Conservation (phyloP, 2,329 filamentous ascomycete genomes). For the Aspergillus sclerotialis region DNA sequence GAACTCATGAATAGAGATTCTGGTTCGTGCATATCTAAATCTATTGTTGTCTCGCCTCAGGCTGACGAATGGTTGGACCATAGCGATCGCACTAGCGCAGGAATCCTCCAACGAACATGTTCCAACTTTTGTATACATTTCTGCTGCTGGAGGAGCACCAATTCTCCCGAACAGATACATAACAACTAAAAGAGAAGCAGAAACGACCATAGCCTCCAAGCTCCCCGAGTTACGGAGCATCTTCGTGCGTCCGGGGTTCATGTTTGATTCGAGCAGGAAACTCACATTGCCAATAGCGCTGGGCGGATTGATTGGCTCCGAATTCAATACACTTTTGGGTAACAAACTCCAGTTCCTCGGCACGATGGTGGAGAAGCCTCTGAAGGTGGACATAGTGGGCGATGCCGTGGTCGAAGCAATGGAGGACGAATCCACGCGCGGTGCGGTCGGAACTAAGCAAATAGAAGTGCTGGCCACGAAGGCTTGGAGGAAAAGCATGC, state of each 20-base stretch:
- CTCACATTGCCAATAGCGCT: constrained; percentile 82
- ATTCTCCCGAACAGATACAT: constrained; percentile 82
- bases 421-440: constrained; percentile 63
- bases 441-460: constrained; percentile 68
- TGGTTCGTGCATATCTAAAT: constrained; percentile 29
- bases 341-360: constrained; percentile 75
- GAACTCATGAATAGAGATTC: constrained; percentile 94
- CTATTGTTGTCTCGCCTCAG: neutral
- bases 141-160: constrained; percentile 77
- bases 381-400: constrained; percentile 80
- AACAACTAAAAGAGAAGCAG: constrained; percentile 83
- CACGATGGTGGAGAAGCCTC: constrained; percentile 72
- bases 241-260: constrained; percentile 77
- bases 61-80: constrained; percentile 21
- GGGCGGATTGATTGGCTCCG: constrained; percentile 63
- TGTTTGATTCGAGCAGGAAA: constrained; percentile 77
- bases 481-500: constrained; percentile 85
- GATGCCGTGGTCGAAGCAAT: constrained; percentile 86
- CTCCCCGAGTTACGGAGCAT: constrained; percentile 71
- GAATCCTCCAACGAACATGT: constrained; percentile 62
- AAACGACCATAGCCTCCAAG: constrained; percentile 63
- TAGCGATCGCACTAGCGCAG: constrained; percentile 73
- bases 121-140: constrained; percentile 75
- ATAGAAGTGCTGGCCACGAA: constrained; percentile 76
- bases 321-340: constrained; percentile 71